Evolutionary conservation across 2,329 filamentous ascomycete genomes (phyloP), one percentile per base, ranked within the genome.

Genomic region (Dactylellina haptotyla): DNA sequence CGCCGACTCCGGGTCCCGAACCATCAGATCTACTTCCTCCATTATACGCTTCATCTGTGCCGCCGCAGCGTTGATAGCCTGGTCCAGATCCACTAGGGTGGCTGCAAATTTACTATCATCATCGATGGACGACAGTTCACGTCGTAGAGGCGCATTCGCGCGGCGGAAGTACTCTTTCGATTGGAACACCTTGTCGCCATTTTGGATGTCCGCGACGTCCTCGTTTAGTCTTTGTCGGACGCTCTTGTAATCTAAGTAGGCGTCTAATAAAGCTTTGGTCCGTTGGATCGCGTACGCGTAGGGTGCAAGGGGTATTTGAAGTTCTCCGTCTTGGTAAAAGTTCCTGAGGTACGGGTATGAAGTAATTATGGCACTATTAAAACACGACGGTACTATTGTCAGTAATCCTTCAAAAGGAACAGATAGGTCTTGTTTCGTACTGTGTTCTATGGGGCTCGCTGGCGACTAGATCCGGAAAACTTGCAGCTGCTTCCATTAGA

Each of bases 381-480:
- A 25, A 9, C 16, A 34, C 14, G 18, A 46, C 41, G 14, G 12
- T 20, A 23, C 23, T 23, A 46, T n/a, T 20, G 23, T 18, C 14
- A 34, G 10, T 5, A 18, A 25, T 6, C 26, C 9, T 16, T 30
- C n/a, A 54, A 28, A 30, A 28, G 28, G 8, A 10, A 20, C 6
- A 37, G 39, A 37, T 3, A 18, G 12, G 9, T 16, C 23, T 45
- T 9, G 23, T 25, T 12, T 46, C 26, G 41, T 63, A 76, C 75
- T 77, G 76, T 26, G 75, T 79, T 56, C 77, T 59, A 62, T 78
- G 76, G 2, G 78, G 76, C 30, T 73, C 76, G 8, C 51, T 74
- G 10, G 75, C 73, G 1, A 79, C 76, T 4, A 77, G 62, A 32
- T 78, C 74, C 2, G 78, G 78, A 34, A 79, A 79, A 14, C 62